Evolutionary conservation across 495 filamentous ascomycete species (phyloP).

Genomic region (Penicillium coffeae): DNA sequence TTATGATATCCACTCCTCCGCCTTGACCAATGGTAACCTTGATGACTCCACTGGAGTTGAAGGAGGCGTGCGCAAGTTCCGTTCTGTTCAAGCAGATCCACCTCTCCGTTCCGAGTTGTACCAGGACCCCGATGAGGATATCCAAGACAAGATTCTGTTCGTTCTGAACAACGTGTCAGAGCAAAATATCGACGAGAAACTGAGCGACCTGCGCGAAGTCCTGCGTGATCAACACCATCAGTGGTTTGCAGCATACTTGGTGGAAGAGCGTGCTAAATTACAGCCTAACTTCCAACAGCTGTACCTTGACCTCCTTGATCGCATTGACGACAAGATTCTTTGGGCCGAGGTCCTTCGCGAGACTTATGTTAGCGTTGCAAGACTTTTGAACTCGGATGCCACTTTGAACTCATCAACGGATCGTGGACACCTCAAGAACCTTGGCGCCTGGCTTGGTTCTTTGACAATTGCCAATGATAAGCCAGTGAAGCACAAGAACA

Average conservation of each 20-base stretch:
- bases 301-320: constrained; percentile 83
- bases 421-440: constrained; percentile 81
- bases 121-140: constrained; percentile 76
- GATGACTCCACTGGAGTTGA: constrained; percentile 36
- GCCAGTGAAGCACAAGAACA: constrained; percentile 92
- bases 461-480: constrained; percentile 92
- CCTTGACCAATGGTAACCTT: constrained; percentile 1
- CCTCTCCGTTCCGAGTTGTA: constrained; percentile 55
- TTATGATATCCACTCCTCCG: not conserved
- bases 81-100: constrained; percentile 69
- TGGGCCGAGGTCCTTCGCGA: constrained; percentile 90
- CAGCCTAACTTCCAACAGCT: constrained; percentile 93
- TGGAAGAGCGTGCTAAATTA: constrained; percentile 92
- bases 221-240: constrained; percentile 78
- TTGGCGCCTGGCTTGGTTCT: constrained; percentile 88
- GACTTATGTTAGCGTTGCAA: constrained; percentile 81
- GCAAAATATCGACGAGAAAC: constrained; percentile 77
- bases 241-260: constrained; percentile 95
- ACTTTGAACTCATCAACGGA: constrained; percentile 78
- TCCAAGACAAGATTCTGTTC: constrained; percentile 91
- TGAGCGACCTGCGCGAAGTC: constrained; percentile 70
- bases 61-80: constrained; percentile 63
- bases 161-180: constrained; percentile 94
- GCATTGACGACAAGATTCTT: constrained; percentile 71
- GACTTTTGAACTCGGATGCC: constrained; percentile 81